Evolutionary conservation across 345 rosid species (phyloP), one percentile per base, ranked within the genome.

Genomic region (Brassica rapa): DNA sequence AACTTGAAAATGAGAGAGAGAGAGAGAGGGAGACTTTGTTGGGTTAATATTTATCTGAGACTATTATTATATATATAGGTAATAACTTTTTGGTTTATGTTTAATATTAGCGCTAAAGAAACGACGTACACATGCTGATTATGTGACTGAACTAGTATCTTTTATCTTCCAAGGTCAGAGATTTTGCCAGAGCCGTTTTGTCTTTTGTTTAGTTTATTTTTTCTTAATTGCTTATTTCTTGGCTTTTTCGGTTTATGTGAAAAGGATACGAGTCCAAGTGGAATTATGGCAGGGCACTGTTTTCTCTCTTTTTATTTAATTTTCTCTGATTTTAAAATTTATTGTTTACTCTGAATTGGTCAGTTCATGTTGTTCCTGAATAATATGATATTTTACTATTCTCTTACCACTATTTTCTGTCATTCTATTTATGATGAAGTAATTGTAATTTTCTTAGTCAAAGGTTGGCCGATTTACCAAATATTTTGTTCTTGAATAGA

Each of bases 91-190:
- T 11, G 51, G 14, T 43, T 10, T 10, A 3, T 43, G 14, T 12
- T 71, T 72, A 51, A 27, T 51, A 51, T 51, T 53, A 53, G 24
- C 59, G 16, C 8, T 49, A 49, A 82, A 79, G 85, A 81, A 87
- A 81, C 87, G 85, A 87, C 89, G 94, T 87, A 87, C 85, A 77
- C 97, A 90, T 90, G 96, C 94, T 89, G 88, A 88, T 88, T 88
- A 86, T 88, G 90, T 89, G 94, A 89, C 91, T 84, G 84, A 87
- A 87, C 92, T 78, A 27, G 30, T 27, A 87, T 86, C 76, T 80
- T 80, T 75, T 80, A 63, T 74, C 67, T 80, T 75, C 66, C 83
- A 53, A 87, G 92, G 92, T 89, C 94, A 92, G 98, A 91, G 89
- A 81, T 74, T 77, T 72, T 75, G 83, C 76, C 89, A 75, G 81